Conservation (phyloP, 305 asterid species). For the Fraxinus platypoda region DNA sequence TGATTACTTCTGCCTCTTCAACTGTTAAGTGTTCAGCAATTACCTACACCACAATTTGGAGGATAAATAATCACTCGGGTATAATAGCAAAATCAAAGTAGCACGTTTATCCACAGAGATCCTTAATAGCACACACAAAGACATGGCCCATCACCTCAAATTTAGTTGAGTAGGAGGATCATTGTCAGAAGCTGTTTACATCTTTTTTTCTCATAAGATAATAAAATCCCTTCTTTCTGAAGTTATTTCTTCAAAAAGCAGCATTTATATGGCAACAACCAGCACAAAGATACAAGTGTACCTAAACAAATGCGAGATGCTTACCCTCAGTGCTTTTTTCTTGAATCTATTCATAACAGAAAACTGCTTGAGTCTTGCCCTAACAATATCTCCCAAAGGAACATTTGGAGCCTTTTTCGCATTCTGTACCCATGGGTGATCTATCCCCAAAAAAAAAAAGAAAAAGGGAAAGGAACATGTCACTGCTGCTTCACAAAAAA, state of each 20-base stretch:
- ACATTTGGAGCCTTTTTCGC: constrained; percentile 88
- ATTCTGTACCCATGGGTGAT: constrained; percentile 92
- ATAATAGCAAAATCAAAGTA: neutral
- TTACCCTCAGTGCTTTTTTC: constrained; percentile 92
- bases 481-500: constrained; percentile 17
- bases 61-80: neutral
- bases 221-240: neutral
- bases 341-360: constrained; percentile 89
- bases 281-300: neutral
- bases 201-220: neutral
- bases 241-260: neutral
- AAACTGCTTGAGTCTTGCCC: constrained; percentile 89
- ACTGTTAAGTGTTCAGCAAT: constrained; percentile 88
- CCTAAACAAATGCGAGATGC: constrained; percentile 21
- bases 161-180: neutral
- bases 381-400: constrained; percentile 89
- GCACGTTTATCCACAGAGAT: neutral
- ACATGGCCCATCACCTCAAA: neutral
- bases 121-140: neutral
- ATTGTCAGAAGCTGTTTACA: neutral
- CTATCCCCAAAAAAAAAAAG: constrained; percentile 30
- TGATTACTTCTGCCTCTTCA: constrained; percentile 91
- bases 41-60: constrained; percentile 48
- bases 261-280: neutral
- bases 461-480: constrained; percentile 19